phyloP scores from a whole-genome alignment of 225 moss, liverwort and hornwort genomes.

The Antitrichia curtipendula region DNA sequence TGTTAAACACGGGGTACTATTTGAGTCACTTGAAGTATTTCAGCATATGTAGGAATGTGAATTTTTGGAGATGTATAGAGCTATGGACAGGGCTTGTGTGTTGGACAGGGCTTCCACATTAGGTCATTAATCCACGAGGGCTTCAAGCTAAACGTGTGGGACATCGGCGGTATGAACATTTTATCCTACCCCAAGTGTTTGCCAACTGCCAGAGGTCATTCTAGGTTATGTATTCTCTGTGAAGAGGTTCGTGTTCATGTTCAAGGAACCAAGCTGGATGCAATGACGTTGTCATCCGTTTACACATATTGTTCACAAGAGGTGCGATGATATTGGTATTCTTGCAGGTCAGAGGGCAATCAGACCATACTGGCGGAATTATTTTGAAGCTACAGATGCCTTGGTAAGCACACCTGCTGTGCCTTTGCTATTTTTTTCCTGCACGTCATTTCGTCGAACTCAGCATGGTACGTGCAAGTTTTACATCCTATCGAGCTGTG shows the following conservation, averaged over 20 bases:
- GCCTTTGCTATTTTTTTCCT: neutral
- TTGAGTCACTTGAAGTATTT: neutral
- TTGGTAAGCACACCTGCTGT: neutral
- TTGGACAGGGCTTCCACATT: conserved; percentile 37
- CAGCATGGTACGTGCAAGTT: neutral
- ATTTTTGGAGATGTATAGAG: neutral
- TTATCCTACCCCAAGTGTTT: neutral
- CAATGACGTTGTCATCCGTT: too few species aligned
- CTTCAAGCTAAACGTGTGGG: conserved; percentile 49
- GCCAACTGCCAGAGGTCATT: neutral
- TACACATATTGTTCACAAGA: neutral
- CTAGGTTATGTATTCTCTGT: neutral
- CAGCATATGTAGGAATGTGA: neutral
- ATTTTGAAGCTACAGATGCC: conserved; percentile 41
- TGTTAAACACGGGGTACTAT: neutral
- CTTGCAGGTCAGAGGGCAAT: conserved; percentile 29
- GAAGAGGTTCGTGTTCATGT: neutral
- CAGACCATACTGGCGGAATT: conserved; percentile 41
- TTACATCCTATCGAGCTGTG: neutral
- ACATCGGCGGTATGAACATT: conserved; percentile 21
- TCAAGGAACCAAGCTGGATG: neutral
- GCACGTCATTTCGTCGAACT: too few species aligned
- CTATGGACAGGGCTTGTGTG: neutral
- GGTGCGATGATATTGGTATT: neutral
- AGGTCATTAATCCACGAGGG: conserved; percentile 28